Base-by-base conservation (phyloP, 805 yeast species). In the Wickerhamomyces silvicola region DNA sequence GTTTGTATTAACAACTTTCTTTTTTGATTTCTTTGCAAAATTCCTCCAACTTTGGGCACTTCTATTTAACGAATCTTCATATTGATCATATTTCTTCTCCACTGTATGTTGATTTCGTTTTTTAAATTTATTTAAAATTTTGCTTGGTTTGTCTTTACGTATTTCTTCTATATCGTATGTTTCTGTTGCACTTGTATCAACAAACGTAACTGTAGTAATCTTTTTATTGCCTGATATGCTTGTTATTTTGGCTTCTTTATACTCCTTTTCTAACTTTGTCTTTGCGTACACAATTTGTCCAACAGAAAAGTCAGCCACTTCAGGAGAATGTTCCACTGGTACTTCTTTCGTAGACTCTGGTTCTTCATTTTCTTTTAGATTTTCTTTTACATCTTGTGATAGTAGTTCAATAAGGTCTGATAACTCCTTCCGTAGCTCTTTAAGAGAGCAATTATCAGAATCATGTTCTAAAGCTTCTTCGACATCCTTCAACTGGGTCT, bases 11-110 rank as follows among this genome's bases (percentile, higher is more conserved):
- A 14, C 14, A 24, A 9, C 24, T 21, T 37, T 43, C 18, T 26
- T 33, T 35, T 43, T n/a, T n/a, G n/a, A n/a, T n/a, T n/a, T 43
- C 24, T 42, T 43, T 10, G n/a, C 36, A 21, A 45, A 45, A 14
- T 19, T 37, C 25, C 42, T 35, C 50, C 50, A 45, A 26, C 34
- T 41, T 21, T 38, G 31, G 6, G 37, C 48, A 33, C 36, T 33
- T 18, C 36, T 39, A 25, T 36, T 30, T 9, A 45, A 18, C 6
- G 13, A 30, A 19, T 35, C 20, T n/a, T 37, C 45, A 13, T 41
- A 35, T 19, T 31, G 29, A 13, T 32, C 33, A 10, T 29, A 32
- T 19, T 39, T 36, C n/a, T 30, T 32, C 24, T 39, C 25, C 26
- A 31, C 30, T 24, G 36, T 36, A 4, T 34, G 34, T 16, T 30